Base-by-base conservation (phyloP, 73 alveolate genomes). In the Paramecium caudatum region DNA sequence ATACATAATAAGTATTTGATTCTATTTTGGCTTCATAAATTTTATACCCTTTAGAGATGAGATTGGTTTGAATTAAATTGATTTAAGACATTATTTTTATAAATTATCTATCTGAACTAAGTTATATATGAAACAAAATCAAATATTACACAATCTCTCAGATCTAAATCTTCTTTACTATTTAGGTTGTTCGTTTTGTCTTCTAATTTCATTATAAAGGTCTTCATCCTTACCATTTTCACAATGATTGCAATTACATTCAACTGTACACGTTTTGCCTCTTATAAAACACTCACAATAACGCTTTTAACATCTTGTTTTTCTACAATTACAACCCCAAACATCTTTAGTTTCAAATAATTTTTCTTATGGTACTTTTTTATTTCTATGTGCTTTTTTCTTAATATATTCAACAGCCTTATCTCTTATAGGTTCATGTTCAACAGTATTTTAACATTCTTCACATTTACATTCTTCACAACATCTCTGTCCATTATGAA, bases 161-260 rank as follows among this genome's bases (percentile, higher is more conserved):
- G 70, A 16, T 17, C 80, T 55, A 27, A 27, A 23, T 41, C 68
- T 17, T 45, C 45, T 74, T 27, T 32, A 41, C 43, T 21, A 8
- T 23, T 10, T 8, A 19, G 69, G 69, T 25, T 74, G 16, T 37
- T 74, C 88, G 43, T 45, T 74, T 45, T 41, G 5, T 16, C 86
- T 33, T 34, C n/a, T 41, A 21, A 74, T 74, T 74, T 74, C 88
- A 15, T 74, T 74, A 15, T 41, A 37, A n/a, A 74, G 32, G 19
- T 41, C 88, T 15, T 74, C 88, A 43, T 41, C 88, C 55, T 69
- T 69, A 6, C 86, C 86, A 69, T 69, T 69, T 37, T 69, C 86
- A 15, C 86, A 69, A 33, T 69, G 47, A 39, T 74, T 45, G 19
- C 69, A 74, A 74, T 69, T 69, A 16, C 86, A 69, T 39, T 69